Conservation (phyloP, 1,284 basidiomycete genomes). For the Leccinum solheimii region DNA sequence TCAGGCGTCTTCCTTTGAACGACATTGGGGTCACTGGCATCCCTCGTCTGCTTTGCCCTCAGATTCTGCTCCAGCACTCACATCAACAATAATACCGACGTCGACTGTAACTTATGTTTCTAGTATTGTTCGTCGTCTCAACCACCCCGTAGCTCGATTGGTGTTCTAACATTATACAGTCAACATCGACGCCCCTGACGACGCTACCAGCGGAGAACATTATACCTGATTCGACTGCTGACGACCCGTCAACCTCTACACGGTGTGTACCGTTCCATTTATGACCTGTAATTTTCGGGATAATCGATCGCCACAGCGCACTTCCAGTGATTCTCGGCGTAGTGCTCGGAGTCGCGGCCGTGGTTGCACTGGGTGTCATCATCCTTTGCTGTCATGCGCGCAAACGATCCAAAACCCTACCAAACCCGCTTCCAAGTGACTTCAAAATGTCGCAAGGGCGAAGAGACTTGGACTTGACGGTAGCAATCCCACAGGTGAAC, state of each 20-base stretch:
- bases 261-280: constrained; percentile 11
- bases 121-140: neutral
- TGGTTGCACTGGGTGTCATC: constrained; percentile 8
- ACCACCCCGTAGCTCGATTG: neutral
- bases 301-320: constrained; percentile 5
- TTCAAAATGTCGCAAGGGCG: neutral
- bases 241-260: neutral
- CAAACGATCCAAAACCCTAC: neutral
- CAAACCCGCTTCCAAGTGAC: neutral
- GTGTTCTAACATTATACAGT: neutral
- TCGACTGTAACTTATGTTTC: neutral
- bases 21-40: neutral
- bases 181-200: neutral
- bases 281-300: neutral
- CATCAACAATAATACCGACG: neutral
- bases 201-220: neutral
- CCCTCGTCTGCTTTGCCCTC: neutral
- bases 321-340: constrained; percentile 13
- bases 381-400: constrained; percentile 8
- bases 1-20: neutral
- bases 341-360: constrained; percentile 8
- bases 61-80: neutral
- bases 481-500: neutral
- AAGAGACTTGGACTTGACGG: neutral
- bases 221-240: constrained; percentile 4